phyloP scores from a whole-genome alignment of 2,329 filamentous ascomycete species.

The Clarireedia hainanense region DNA sequence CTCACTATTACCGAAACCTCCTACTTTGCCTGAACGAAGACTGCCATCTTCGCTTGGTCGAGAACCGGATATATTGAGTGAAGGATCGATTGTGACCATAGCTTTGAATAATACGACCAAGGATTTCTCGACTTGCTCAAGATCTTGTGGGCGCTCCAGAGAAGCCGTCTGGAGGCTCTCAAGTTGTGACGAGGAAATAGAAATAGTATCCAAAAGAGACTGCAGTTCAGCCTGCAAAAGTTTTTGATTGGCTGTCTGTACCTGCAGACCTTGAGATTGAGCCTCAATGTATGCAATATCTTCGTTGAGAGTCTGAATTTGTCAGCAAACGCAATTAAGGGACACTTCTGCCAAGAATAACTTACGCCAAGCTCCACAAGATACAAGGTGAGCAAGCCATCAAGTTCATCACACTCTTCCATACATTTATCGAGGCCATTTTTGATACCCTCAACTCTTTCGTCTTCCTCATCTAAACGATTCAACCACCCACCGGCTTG shows the following conservation, averaged over 20 bases:
- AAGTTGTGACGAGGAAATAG: slow-evolving; percentile 71
- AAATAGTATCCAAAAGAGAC: slow-evolving; percentile 81
- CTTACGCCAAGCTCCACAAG: slow-evolving; percentile 86
- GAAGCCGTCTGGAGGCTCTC: slow-evolving; percentile 66
- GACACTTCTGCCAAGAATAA: slow-evolving; percentile 43
- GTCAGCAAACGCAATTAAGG: slow-evolving; percentile 18
- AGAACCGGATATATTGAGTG: slow-evolving; percentile 44
- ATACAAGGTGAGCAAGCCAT: slow-evolving; percentile 89
- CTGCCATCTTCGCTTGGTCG: slow-evolving; percentile 34
- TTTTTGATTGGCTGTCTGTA: slow-evolving; percentile 95
- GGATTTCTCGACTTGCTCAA: slow-evolving; percentile 70
- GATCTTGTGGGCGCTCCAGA: slow-evolving; percentile 59
- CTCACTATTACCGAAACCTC: slow-evolving; percentile 40
- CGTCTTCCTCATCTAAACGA: slow-evolving; percentile 78
- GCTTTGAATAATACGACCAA: slow-evolving; percentile 82
- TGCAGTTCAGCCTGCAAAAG: slow-evolving; percentile 80
- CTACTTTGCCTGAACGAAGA: slow-evolving; percentile 29
- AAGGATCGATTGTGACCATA: slow-evolving; percentile 87
- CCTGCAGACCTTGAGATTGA: slow-evolving; percentile 91
- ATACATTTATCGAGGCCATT: slow-evolving; percentile 83
- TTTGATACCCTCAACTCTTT: slow-evolving; percentile 80
- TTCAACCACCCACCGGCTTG: slow-evolving; percentile 91
- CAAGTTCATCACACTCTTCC: slow-evolving; percentile 89
- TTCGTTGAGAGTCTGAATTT: slow-evolving; percentile 72
- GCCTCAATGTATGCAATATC: slow-evolving; percentile 97